A percentile compares a stretch with the other conserved stretches of the same genome.
phyloP scores from a whole-genome alignment of 148 eudicot genomes.

The Rhododendron ovatum region DNA sequence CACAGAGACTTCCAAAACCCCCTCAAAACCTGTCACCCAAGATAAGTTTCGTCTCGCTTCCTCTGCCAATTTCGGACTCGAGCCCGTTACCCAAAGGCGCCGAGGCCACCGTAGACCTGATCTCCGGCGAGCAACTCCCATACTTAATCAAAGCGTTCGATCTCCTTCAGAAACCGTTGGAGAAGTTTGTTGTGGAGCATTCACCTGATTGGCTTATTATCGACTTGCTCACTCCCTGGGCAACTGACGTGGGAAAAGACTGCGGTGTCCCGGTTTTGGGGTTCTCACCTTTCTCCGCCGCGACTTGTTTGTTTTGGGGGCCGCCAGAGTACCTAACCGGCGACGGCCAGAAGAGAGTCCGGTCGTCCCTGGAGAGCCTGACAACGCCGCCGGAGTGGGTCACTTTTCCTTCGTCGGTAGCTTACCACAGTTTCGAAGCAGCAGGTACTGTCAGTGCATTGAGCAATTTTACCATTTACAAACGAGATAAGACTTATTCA shows the following conservation, averaged over 20 bases:
- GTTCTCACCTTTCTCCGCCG: constrained; percentile 13
- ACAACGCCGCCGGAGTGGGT: constrained; percentile 16
- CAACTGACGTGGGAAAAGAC: constrained; percentile 8
- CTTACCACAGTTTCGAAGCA: constrained; percentile 11
- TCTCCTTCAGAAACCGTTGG: constrained; percentile 2
- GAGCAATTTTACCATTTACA: too few species aligned
- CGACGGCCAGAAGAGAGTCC: background rate
- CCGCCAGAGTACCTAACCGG: constrained; percentile 18
- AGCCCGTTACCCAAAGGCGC: constrained; percentile 4
- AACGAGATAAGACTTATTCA: too few species aligned
- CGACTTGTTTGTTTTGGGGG: background rate
- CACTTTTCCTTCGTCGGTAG: constrained; percentile 12
- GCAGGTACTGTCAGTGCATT: background rate
- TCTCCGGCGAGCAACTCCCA: background rate
- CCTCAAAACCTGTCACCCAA: background rate
- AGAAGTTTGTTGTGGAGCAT: background rate
- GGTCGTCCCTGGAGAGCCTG: constrained; percentile 15
- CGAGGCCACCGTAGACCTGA: constrained; percentile 19
- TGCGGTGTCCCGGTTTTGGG: background rate
- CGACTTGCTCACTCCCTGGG: constrained; percentile 8
- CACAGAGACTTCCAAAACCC: constrained; percentile 13
- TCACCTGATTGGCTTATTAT: constrained; percentile 23
- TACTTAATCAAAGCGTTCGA: too few species aligned
- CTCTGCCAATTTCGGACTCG: background rate
- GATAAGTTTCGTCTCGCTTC: constrained; percentile 3